Evolutionary conservation across 2,329 filamentous ascomycete species (phyloP), one percentile per base, ranked within the genome.

Genomic region (Gremmenia infestans): DNA sequence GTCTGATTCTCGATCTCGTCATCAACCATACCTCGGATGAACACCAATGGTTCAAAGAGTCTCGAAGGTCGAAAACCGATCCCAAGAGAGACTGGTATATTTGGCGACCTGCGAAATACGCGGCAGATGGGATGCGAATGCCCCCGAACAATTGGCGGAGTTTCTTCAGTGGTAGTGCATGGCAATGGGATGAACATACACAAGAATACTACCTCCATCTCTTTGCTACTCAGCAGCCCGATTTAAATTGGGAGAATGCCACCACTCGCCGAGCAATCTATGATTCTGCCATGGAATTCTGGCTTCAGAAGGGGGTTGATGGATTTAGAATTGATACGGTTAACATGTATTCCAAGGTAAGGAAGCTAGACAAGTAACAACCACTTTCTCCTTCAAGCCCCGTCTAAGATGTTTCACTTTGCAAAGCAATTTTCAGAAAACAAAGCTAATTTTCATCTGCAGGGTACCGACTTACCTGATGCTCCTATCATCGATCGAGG

Each of bases 181-280:
- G 87, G 88, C 75, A 84, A 57, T 92, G 82, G 75, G 88, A 91
- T 64, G 83, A 88, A 61, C 68, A 72, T n/a, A 89, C 87, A 0
- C 76, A 79, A 48, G 86, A 92, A 71, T 92, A 90, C 70, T 92
- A 90, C 65, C 80, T 92, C 0, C 84, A 88, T 59, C 77, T 94
- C 11, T 95, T 90, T 69, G 83, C 86, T 6, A 80, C 80, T 5
- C 83, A 89, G 61, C 89, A 93, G 68, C 89, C 90, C 0, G 90
- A 94, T 64, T 77, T 94, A n/a, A 94, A 94, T 72, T 94, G 89
- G 88, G 87, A 92, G 66, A 88, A 86, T 55, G 76, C 78, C 0
- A 81, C 80, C 9, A 81, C 87, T 0, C 80, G 88, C 15, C 73
- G 81, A 47, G 89, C 88, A 1, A 83, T 92, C 6, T 88, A 91